Percentiles rank a stretch among this genome's conserved stretches.
These are phyloP conservation scores for Rosa persica DNA, from an alignment of 306 rosid genomes.

Conservation along the genomic window DNA sequence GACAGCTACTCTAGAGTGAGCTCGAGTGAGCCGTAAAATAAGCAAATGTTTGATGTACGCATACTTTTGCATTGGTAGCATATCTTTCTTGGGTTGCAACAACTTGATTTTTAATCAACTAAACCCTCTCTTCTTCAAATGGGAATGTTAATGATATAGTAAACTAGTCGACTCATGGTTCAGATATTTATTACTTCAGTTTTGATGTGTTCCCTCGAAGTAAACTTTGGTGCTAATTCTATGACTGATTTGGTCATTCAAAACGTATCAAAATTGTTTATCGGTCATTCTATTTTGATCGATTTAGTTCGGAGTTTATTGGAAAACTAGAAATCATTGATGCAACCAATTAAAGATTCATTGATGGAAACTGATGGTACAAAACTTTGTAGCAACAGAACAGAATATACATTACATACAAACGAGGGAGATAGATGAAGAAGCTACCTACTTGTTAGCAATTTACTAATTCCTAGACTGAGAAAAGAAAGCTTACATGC, in stretches of 20 bases:
- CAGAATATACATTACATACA: constrained; percentile 50
- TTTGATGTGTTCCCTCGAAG: neutral
- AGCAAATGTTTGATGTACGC: neutral
- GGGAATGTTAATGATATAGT: neutral
- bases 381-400: constrained; percentile 40
- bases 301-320: neutral
- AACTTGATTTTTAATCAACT: neutral
- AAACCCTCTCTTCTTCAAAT: neutral
- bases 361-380: constrained; percentile 41
- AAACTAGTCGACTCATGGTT: neutral
- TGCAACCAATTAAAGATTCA: constrained; percentile 30
- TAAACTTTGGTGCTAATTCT: neutral
- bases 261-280: too few species aligned
- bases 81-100: constrained; percentile 2
- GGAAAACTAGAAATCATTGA: neutral
- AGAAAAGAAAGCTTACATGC: constrained; percentile 38
- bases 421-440: constrained; percentile 3
- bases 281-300: neutral
- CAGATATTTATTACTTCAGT: too few species aligned
- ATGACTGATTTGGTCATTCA: neutral
- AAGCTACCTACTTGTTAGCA: constrained; percentile 55
- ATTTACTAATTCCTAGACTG: constrained; percentile 49
- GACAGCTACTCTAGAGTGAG: constrained; percentile 13
- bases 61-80: neutral
- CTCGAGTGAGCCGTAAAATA: constrained; percentile 6